Conservation (phyloP, 139 green algal genomes). For the Auxenochlorella protothecoides region DNA sequence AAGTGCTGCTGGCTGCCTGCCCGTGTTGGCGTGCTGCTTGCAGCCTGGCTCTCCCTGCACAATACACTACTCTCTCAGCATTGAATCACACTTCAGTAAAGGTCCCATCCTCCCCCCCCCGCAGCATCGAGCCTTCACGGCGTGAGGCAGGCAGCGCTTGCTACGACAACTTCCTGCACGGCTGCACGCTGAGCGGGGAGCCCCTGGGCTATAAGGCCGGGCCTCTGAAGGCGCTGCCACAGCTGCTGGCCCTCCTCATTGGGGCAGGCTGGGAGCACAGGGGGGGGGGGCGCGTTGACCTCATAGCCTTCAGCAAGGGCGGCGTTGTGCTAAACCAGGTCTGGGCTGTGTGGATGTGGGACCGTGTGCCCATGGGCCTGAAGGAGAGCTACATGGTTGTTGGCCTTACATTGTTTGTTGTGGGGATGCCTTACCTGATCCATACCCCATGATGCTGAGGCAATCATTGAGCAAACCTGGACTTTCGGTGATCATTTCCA, state of each 20-base stretch:
- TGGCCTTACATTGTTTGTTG: neutral
- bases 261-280: neutral
- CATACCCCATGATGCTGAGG: neutral
- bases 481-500: neutral
- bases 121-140: conserved; percentile 11
- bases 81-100: too few species aligned
- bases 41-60: too few species aligned
- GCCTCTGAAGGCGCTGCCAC: neutral
- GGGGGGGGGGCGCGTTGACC: neutral
- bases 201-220: neutral
- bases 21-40: neutral
- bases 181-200: neutral
- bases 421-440: neutral
- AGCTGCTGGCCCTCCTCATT: neutral
- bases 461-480: neutral
- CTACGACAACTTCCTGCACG: conserved; percentile 19
- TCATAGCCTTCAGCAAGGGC: conserved; percentile 49
- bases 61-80: too few species aligned
- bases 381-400: too few species aligned
- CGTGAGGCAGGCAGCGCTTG: conserved; percentile 24
- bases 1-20: too few species aligned
- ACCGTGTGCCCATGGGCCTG: too few species aligned
- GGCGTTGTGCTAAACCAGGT: conserved; percentile 49
- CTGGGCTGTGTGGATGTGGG: too few species aligned
- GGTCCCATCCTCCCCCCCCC: neutral